Evolutionary conservation across 768 basidiomycete genomes (phyloP).

Genomic region (Boletellus ananas): DNA sequence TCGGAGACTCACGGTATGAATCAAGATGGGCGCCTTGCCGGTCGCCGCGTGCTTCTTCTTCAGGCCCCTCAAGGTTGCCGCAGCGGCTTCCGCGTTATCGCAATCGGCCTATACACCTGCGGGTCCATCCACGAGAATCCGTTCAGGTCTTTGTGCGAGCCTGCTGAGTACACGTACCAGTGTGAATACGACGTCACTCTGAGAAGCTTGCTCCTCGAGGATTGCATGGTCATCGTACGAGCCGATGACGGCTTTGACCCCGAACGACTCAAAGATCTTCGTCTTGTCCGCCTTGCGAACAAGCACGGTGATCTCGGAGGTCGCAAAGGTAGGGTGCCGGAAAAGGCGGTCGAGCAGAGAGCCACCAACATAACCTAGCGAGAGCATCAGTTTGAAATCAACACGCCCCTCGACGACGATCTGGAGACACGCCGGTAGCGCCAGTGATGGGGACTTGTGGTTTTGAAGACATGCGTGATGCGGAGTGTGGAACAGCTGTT

Average conservation of each 20-base stretch:
- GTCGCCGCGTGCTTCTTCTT: constrained; percentile 43
- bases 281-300: constrained; percentile 30
- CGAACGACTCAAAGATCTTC: constrained; percentile 18
- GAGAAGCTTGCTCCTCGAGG: constrained; percentile 41
- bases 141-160: no score
- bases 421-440: constrained; percentile 13
- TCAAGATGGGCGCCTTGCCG: constrained; percentile 44
- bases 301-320: constrained; percentile 27
- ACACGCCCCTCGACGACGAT: neutral
- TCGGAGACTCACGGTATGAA: constrained; percentile 53
- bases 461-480: constrained; percentile 14
- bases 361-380: constrained; percentile 34
- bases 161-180: constrained; percentile 25
- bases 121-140: neutral
- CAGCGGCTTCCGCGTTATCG: constrained; percentile 43
- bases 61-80: constrained; percentile 50
- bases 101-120: constrained; percentile 36
- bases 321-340: constrained; percentile 17
- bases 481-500: neutral
- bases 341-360: constrained; percentile 31
- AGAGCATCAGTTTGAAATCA: neutral
- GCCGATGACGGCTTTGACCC: constrained; percentile 34
- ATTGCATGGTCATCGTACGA: constrained; percentile 42
- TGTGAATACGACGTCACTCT: constrained; percentile 44
- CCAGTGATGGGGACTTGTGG: constrained; percentile 20